phyloP scores from a whole-genome alignment of 257 asterid genomes.

The Eucommia ulmoides region DNA sequence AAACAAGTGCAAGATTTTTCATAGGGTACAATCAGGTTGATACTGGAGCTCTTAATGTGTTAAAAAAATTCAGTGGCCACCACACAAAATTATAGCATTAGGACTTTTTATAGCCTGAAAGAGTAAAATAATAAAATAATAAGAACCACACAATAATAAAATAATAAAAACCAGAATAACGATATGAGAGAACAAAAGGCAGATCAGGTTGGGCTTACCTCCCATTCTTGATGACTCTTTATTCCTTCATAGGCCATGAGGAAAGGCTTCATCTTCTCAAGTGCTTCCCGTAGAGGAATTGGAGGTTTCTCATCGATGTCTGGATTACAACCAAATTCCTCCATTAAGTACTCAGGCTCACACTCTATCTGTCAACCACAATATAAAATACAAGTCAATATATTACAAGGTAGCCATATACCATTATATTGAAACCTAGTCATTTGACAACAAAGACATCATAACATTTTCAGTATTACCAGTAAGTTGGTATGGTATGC shows the following conservation, averaged over 20 bases:
- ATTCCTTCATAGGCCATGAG: constrained; percentile 75
- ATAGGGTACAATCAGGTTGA: too few species aligned
- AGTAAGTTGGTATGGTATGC: constrained; percentile 55
- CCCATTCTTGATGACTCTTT: constrained; percentile 82
- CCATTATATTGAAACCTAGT: too few species aligned
- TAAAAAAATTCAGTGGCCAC: too few species aligned
- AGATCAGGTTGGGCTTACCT: constrained; percentile 47
- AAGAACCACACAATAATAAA: too few species aligned
- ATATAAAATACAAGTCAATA: neutral
- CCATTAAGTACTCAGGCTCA: constrained; percentile 82
- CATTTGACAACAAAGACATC: too few species aligned
- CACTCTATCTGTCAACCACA: constrained; percentile 58
- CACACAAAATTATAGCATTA: too few species aligned
- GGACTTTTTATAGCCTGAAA: too few species aligned
- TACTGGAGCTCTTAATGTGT: too few species aligned
- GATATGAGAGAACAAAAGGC: too few species aligned
- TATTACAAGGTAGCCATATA: neutral
- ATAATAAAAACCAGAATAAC: too few species aligned
- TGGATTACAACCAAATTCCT: constrained; percentile 66
- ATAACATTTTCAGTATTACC: constrained; percentile 47
- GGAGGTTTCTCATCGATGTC: constrained; percentile 88
- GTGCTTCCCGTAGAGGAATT: constrained; percentile 63
- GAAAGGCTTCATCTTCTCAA: constrained; percentile 89
- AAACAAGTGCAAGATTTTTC: too few species aligned
- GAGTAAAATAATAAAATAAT: too few species aligned